A percentile compares a stretch with the other conserved stretches of the same genome.
phyloP scores from a whole-genome alignment of 2,329 filamentous ascomycete genomes.

The Ambrosiella xylebori region DNA sequence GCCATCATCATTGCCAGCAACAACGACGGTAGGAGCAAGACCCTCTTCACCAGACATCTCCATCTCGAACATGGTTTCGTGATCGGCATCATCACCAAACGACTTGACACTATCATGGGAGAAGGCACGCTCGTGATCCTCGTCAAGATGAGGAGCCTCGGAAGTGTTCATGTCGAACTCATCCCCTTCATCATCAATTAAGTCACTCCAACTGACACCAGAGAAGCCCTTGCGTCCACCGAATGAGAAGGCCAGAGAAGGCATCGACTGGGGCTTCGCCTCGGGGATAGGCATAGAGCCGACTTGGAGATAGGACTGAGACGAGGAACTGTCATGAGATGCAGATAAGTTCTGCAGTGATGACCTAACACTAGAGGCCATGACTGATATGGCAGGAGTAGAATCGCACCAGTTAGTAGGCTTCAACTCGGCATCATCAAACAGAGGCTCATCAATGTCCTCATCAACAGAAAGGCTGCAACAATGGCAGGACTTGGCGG shows the following conservation, averaged over 20 bases:
- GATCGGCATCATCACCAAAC: constrained; percentile 5
- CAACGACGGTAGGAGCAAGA: constrained; percentile 16
- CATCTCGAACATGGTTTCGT: constrained; percentile 15
- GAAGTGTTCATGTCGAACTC: constrained; percentile 35
- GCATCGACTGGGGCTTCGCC: constrained; percentile 52
- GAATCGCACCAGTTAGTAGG: constrained; percentile 44
- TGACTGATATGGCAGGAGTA: constrained; percentile 20
- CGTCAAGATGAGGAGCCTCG: constrained; percentile 7
- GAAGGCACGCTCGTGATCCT: constrained; percentile 52
- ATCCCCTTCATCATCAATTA: constrained; percentile 80
- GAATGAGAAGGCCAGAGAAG: constrained; percentile 63
- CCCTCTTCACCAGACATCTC: constrained; percentile 16
- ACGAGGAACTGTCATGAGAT: constrained; percentile 24
- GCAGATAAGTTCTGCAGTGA: constrained; percentile 74
- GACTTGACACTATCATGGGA: constrained; percentile 50
- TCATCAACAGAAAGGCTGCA: constrained; percentile 61
- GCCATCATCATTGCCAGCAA: constrained; percentile 37
- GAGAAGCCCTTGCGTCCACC: constrained; percentile 60
- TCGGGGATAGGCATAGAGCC: constrained; percentile 65
- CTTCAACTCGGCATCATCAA: constrained; percentile 1
- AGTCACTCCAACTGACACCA: constrained; percentile 98
- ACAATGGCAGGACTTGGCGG: constrained; percentile 4
- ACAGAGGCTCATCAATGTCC: constrained; percentile 6
- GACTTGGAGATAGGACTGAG: constrained; percentile 20
- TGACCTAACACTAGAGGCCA: constrained; percentile 22